Percentiles rank a stretch among this genome's conserved stretches.
phyloP scores from a whole-genome alignment of 2,329 filamentous ascomycete species.

The Leptographium radiaticola region DNA sequence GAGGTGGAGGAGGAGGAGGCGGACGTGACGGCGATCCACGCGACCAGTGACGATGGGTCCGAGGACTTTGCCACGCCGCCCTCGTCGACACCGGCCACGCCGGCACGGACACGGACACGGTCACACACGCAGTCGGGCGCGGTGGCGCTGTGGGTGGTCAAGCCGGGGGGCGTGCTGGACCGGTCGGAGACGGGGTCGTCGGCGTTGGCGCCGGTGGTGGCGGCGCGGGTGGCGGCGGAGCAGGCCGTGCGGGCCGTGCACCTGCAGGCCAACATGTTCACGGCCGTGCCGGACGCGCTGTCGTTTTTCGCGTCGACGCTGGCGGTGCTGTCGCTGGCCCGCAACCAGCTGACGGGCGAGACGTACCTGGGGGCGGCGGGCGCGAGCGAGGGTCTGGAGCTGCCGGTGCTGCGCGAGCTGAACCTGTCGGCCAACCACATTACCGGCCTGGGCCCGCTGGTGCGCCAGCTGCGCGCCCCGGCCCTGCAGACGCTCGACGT shows the following conservation, averaged over 20 bases:
- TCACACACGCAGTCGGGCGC: conserved; percentile 34
- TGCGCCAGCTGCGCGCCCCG: conserved; percentile 57
- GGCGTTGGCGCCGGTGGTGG: conserved; percentile 43
- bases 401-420: conserved; percentile 65
- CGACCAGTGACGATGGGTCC: conserved; percentile 28
- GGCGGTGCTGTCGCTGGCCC: conserved; percentile 57
- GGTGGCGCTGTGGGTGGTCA: conserved; percentile 38
- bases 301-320: conserved; percentile 59
- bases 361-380: conserved; percentile 38
- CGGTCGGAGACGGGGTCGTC: conserved; percentile 53
- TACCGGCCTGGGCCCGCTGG: conserved; percentile 53
- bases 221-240: conserved; percentile 38
- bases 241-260: conserved; percentile 45
- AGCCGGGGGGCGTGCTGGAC: conserved; percentile 52
- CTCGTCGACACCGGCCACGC: conserved; percentile 38
- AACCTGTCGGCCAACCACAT: conserved; percentile 65
- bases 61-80: conserved; percentile 48
- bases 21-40: conserved; percentile 3
- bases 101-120: conserved; percentile 26
- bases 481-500: conserved; percentile 65
- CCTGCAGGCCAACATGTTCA: conserved; percentile 67
- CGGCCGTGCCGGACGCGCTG: conserved; percentile 55
- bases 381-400: conserved; percentile 44
- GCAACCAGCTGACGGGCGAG: conserved; percentile 57
- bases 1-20: conserved; percentile 1